phyloP scores from a whole-genome alignment of 352 stramenopile species.

The Phytophthora hybrid region DNA sequence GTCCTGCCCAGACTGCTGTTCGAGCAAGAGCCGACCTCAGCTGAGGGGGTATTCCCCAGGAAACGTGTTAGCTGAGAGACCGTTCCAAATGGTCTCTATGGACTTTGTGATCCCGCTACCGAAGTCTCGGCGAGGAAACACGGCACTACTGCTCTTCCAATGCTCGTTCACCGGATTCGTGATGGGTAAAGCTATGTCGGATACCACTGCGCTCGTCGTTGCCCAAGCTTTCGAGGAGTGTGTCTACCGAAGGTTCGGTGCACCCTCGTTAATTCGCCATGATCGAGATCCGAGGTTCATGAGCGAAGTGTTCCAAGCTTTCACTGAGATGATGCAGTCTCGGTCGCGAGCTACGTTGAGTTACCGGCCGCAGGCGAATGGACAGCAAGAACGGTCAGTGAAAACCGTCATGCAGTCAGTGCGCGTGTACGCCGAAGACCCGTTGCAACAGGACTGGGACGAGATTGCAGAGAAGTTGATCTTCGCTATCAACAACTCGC shows the following conservation, averaged over 20 bases:
- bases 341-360: too few relatives aligned
- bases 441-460: slow-evolving; percentile 14
- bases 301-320: too few relatives aligned
- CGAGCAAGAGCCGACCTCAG: too few relatives aligned
- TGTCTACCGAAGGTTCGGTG: too few relatives aligned
- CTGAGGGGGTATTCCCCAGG: not conserved
- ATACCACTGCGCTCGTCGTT: not conserved
- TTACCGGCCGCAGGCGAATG: too few relatives aligned
- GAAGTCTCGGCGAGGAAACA: not conserved
- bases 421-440: slow-evolving; percentile 10
- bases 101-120: slow-evolving; percentile 16
- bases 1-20: too few relatives aligned
- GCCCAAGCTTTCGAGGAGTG: not conserved
- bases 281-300: too few relatives aligned
- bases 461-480: slow-evolving; percentile 9
- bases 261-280: too few relatives aligned
- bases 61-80: not conserved
- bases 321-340: too few relatives aligned
- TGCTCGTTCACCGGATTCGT: slow-evolving; percentile 16
- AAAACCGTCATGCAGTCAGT: slow-evolving; percentile 10
- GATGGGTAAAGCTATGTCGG: slow-evolving; percentile 12
- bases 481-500: slow-evolving; percentile 2
- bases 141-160: slow-evolving; percentile 15
- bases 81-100: slow-evolving; percentile 21
- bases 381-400: slow-evolving; percentile 21